Evolutionary conservation across 768 basidiomycete species (phyloP).

Genomic region (Agaricus subrufescens): DNA sequence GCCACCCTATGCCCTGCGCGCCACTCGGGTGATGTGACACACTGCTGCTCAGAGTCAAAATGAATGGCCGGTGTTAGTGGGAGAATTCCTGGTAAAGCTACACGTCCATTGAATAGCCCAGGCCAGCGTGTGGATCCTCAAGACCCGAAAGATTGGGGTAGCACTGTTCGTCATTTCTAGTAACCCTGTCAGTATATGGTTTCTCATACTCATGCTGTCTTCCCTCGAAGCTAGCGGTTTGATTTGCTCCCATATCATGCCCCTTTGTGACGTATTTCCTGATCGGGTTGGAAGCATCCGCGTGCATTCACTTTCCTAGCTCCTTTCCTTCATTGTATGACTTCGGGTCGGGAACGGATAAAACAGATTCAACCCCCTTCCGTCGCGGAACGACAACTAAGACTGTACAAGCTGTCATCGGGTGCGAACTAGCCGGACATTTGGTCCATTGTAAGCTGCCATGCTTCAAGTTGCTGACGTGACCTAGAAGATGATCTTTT

Average conservation of each 20-base stretch:
- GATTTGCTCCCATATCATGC: background rate
- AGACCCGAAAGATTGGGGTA: background rate
- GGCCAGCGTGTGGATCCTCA: too few relatives aligned
- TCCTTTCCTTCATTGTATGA: background rate
- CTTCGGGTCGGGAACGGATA: background rate
- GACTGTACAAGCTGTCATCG: background rate
- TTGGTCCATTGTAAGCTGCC: background rate
- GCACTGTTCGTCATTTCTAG: background rate
- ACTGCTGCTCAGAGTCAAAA: too few relatives aligned
- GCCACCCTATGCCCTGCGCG: background rate
- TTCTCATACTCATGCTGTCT: conserved; percentile 6
- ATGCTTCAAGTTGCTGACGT: background rate
- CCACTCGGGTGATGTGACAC: background rate
- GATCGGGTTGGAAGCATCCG: conserved; percentile 1
- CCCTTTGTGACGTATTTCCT: background rate
- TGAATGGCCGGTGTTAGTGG: too few relatives aligned
- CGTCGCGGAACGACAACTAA: background rate
- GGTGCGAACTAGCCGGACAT: background rate
- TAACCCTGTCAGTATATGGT: background rate
- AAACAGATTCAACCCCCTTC: background rate
- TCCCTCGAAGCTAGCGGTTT: conserved; percentile 1
- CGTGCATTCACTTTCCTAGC: background rate
- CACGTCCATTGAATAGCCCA: too few relatives aligned
- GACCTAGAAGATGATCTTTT: background rate
- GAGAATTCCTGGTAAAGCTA: too few relatives aligned